Evolutionary conservation across 345 rosid genomes (phyloP), one percentile per base, ranked within the genome.

Genomic region (Eucalyptus erythrocorys): DNA sequence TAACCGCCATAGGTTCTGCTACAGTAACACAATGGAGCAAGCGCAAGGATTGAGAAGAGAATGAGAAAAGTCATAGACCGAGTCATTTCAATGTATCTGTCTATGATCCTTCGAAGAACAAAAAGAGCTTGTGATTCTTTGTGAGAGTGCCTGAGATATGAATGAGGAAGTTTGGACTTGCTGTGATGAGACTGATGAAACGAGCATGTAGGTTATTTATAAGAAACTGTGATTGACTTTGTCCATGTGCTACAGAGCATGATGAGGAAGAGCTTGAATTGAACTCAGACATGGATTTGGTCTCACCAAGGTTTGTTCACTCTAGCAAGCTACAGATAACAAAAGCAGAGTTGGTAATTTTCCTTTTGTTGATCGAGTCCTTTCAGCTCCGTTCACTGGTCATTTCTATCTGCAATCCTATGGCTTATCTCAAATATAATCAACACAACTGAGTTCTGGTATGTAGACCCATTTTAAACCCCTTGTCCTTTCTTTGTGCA

Each of bases 1-100:
- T 92, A 92, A 17, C 92, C 93, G 37, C 88, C 92, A 9, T 32
- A 32, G 19, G 79, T 66, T 66, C 42, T 32, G 42, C 42, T 1
- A 16, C 79, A 32, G 68, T 93, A 64, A 89, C 92, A 93, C 79
- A 92, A 89, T 48, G 97, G 95, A 61, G 91, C 86, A 85, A 94
- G 32, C 76, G 92, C 93, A 86, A 96, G 87, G 55, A 97, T 61
- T 6, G 89, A 32, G 57, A 85, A 80, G 59, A 88, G 34, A 42
- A 88, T 49, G 51, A 88, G 64, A 48, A 37, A n/a, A 48, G 48
- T 88, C 85, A 64, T 40, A 61, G 48, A 59, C 17, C 11, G 55
- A 59, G 87, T 85, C 89, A 88, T 88, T 42, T 51, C 48, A 22
- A 51, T 37, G 79, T 66, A 66, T 66, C 22, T 66, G 42, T 32